These are phyloP conservation scores for Pholiota molesta DNA, from an alignment of 768 basidiomycete genomes.

Conservation along the genomic window DNA sequence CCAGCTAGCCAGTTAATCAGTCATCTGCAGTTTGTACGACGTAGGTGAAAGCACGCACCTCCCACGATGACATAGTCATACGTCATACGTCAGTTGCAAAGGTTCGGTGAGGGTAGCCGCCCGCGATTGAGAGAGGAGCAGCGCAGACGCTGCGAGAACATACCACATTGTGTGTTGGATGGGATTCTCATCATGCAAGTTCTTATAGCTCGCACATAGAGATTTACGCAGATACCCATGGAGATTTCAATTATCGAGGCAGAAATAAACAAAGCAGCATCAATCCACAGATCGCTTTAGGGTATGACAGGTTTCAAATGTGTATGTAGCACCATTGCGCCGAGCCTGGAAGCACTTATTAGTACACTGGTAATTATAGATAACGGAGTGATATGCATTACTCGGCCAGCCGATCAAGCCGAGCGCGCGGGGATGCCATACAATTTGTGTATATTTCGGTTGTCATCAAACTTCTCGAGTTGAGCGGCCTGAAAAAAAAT, in stretches of 20 bases:
- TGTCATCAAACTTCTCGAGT: too few relatives aligned
- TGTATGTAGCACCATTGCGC: too few relatives aligned
- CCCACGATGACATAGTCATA: conserved; percentile 23
- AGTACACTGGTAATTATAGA: too few relatives aligned
- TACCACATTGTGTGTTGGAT: not conserved
- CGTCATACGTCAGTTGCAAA: conserved; percentile 4
- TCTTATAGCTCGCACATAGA: not conserved
- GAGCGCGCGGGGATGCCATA: too few relatives aligned
- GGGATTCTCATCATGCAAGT: not conserved
- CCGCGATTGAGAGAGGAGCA: conserved; percentile 2
- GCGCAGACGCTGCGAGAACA: conserved; percentile 8
- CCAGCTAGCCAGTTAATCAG: conserved; percentile 35
- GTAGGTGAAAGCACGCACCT: conserved; percentile 6
- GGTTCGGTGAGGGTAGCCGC: conserved; percentile 11
- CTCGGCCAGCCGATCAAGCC: too few relatives aligned
- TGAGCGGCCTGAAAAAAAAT: too few relatives aligned
- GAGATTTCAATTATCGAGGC: not conserved
- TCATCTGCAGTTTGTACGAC: not conserved
- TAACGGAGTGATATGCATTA: too few relatives aligned
- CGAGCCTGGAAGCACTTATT: too few relatives aligned
- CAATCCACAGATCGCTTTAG: not conserved
- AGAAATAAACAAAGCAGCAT: not conserved
- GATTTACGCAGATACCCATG: not conserved
- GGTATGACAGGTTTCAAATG: too few relatives aligned
- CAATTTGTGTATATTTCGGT: too few relatives aligned